phyloP scores from a whole-genome alignment of 257 asterid genomes.

The Jaltomata sinuosa region DNA sequence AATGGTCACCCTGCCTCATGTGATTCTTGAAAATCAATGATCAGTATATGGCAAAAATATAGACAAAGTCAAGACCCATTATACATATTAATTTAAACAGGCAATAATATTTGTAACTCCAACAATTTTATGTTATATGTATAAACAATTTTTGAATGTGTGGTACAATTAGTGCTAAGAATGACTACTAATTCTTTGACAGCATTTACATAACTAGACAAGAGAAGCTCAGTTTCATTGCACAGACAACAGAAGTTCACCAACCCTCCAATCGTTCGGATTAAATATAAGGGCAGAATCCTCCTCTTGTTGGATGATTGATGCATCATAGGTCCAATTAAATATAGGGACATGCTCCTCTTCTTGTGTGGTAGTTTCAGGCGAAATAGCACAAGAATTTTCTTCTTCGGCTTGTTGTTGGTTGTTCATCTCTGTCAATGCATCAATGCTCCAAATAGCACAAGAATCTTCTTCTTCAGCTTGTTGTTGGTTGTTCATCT shows the following conservation, averaged over 20 bases:
- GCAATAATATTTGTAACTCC: neutral
- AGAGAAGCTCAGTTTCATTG: neutral
- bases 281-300: neutral
- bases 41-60: neutral
- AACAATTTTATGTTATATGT: neutral
- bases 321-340: neutral
- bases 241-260: neutral
- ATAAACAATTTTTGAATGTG: neutral
- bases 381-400: neutral
- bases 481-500: too few species aligned
- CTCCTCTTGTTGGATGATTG: neutral
- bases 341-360: neutral
- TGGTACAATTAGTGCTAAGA: neutral
- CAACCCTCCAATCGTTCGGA: neutral
- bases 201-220: neutral
- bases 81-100: too few species aligned
- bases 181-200: neutral
- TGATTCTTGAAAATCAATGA: neutral
- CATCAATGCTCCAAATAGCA: too few species aligned
- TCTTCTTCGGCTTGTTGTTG: neutral
- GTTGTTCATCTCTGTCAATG: neutral
- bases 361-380: too few species aligned
- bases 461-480: too few species aligned
- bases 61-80: too few species aligned
- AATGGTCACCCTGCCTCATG: neutral